These are phyloP conservation scores for Coemansia sp. DNA, from an alignment of 192 early-diverging fungal species.

Conservation along the genomic window DNA sequence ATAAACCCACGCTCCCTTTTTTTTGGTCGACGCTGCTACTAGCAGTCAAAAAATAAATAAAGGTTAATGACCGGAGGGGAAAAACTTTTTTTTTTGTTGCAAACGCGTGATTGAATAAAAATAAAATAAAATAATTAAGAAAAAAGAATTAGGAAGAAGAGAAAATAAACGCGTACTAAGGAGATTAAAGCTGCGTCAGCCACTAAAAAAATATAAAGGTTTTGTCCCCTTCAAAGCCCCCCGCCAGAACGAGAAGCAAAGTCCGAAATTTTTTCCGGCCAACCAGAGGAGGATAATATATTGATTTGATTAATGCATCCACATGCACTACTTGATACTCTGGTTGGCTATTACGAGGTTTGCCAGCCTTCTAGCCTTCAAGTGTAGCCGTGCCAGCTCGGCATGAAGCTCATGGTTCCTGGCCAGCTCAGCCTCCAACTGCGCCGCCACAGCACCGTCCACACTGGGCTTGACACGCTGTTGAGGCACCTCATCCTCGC, in stretches of 20 bases:
- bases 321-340: background rate
- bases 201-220: too few species aligned
- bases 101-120: background rate
- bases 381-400: slow-evolving; percentile 31
- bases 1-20: background rate
- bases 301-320: background rate
- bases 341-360: slow-evolving; percentile 16
- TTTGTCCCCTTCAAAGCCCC: too few species aligned
- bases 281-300: too few species aligned
- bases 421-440: slow-evolving; percentile 26
- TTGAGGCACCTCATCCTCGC: background rate
- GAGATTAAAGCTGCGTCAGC: too few species aligned
- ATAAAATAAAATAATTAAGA: background rate
- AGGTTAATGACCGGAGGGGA: background rate
- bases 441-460: slow-evolving; percentile 12
- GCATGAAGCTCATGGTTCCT: slow-evolving; percentile 25
- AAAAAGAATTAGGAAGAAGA: background rate
- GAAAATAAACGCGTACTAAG: too few species aligned
- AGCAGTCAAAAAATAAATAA: background rate
- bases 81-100: background rate
- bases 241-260: too few species aligned
- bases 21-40: background rate
- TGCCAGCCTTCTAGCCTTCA: slow-evolving; percentile 13
- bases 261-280: too few species aligned
- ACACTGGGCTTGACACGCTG: background rate